phyloP scores from a whole-genome alignment of 1,284 basidiomycete genomes.

The Xerocomus cyaneibrunnescens region DNA sequence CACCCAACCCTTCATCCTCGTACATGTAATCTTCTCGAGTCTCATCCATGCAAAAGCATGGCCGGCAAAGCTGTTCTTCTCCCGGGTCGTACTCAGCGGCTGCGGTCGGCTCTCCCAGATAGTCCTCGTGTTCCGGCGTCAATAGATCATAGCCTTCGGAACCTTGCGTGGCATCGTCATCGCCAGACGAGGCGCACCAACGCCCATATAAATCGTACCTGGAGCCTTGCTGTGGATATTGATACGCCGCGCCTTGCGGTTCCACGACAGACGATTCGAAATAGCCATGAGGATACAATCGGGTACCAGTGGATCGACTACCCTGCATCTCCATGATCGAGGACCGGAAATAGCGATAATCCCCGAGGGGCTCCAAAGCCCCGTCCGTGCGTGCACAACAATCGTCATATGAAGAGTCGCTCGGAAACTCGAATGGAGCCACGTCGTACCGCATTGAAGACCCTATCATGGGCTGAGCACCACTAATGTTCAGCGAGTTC shows the following conservation, averaged over 20 bases:
- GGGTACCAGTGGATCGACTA: too few species aligned
- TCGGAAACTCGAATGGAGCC: conserved; percentile 10
- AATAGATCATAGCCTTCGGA: conserved; percentile 1
- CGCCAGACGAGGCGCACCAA: not conserved
- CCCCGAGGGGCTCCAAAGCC: not conserved
- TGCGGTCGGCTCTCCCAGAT: not conserved
- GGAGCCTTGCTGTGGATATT: not conserved
- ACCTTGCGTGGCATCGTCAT: conserved; percentile 5
- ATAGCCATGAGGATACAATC: too few species aligned
- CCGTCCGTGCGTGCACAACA: not conserved
- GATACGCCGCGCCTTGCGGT: not conserved
- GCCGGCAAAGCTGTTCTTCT: not conserved
- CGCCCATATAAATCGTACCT: not conserved
- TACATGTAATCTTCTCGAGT: not conserved
- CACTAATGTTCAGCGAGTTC: conserved; percentile 6
- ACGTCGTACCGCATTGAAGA: conserved; percentile 15
- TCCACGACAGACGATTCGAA: not conserved
- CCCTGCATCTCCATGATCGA: not conserved
- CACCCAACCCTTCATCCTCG: conserved; percentile 1
- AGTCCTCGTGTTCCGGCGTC: conserved; percentile 6
- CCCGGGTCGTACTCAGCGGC: not conserved
- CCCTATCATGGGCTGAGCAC: conserved; percentile 2
- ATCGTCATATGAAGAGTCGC: conserved; percentile 12
- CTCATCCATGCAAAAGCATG: not conserved
- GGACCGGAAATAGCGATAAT: not conserved